Conservation (phyloP, 192 early-diverging fungal species). For the Mortierella alpina region DNA sequence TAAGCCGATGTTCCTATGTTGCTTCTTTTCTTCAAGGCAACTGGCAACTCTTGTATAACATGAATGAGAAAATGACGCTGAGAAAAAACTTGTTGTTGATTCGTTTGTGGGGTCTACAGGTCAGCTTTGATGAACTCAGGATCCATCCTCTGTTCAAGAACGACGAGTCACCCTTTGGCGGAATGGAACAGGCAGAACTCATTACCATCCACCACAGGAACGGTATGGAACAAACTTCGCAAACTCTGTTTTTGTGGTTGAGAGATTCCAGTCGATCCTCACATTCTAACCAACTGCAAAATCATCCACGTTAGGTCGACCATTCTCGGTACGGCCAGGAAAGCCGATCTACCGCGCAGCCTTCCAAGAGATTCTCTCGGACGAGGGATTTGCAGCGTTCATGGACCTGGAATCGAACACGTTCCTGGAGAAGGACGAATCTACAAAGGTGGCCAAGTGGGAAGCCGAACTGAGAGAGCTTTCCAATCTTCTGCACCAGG, state of each 20-base stretch:
- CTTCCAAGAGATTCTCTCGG: slow-evolving; percentile 79
- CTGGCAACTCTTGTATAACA: not conserved
- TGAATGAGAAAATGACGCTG: no score
- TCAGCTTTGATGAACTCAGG: slow-evolving; percentile 87
- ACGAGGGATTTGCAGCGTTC: slow-evolving; percentile 76
- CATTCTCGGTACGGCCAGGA: slow-evolving; percentile 80
- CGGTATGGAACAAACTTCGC: slow-evolving; percentile 54
- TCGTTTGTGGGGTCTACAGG: slow-evolving; percentile 25
- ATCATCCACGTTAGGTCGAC: slow-evolving; percentile 69
- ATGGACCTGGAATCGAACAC: slow-evolving; percentile 83
- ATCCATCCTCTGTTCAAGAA: slow-evolving; percentile 87
- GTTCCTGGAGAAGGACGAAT: slow-evolving; percentile 66
- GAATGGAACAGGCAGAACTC: slow-evolving; percentile 91
- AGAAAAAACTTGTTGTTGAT: not conserved
- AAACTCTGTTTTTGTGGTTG: not conserved
- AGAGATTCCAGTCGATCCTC: slow-evolving; percentile 1
- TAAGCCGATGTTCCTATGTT: slow-evolving; percentile 42
- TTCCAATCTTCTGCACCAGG: slow-evolving; percentile 58
- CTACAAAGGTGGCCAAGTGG: slow-evolving; percentile 67
- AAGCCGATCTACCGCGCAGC: slow-evolving; percentile 87
- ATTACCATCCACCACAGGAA: slow-evolving; percentile 83
- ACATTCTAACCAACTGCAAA: not conserved
- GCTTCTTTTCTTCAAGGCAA: not conserved
- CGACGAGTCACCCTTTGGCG: slow-evolving; percentile 81
- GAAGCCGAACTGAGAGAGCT: slow-evolving; percentile 72